Conservation (phyloP, 164 flowering plant genomes). For the Chloranthus sessilifolius region DNA sequence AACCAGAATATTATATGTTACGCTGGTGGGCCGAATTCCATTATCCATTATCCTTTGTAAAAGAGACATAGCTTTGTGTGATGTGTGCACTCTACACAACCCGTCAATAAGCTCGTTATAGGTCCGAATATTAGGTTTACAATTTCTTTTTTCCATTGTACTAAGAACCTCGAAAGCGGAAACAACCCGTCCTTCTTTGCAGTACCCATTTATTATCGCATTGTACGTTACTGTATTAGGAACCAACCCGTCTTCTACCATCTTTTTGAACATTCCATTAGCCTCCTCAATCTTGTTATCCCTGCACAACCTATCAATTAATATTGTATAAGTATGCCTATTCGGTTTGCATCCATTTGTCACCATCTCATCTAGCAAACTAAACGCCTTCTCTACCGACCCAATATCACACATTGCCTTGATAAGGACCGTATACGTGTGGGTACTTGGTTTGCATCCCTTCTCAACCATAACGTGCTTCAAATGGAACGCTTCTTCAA, state of each 20-base stretch:
- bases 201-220: slow-evolving; percentile 30
- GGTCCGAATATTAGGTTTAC: slow-evolving; percentile 26
- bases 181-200: slow-evolving; percentile 14
- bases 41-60: slow-evolving; percentile 14
- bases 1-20: slow-evolving; percentile 28
- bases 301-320: slow-evolving; percentile 26
- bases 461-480: slow-evolving; percentile 25
- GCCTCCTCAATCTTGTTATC: slow-evolving; percentile 27
- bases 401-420: slow-evolving; percentile 22
- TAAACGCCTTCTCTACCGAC: slow-evolving; percentile 18
- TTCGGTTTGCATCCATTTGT: slow-evolving; percentile 22
- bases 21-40: slow-evolving; percentile 19
- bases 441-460: slow-evolving; percentile 22
- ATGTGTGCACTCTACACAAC: slow-evolving; percentile 20
- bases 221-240: slow-evolving; percentile 25
- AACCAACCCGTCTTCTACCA: slow-evolving; percentile 25
- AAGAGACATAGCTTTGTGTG: slow-evolving; percentile 19
- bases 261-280: slow-evolving; percentile 21
- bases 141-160: slow-evolving; percentile 22
- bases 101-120: slow-evolving; percentile 35
- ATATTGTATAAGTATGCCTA: slow-evolving; percentile 27
- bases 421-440: slow-evolving; percentile 29
- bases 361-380: slow-evolving; percentile 26
- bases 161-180: slow-evolving; percentile 26
- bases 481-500: slow-evolving; percentile 23